phyloP scores from a whole-genome alignment of 768 basidiomycete genomes.

The Lenzites betulinus region DNA sequence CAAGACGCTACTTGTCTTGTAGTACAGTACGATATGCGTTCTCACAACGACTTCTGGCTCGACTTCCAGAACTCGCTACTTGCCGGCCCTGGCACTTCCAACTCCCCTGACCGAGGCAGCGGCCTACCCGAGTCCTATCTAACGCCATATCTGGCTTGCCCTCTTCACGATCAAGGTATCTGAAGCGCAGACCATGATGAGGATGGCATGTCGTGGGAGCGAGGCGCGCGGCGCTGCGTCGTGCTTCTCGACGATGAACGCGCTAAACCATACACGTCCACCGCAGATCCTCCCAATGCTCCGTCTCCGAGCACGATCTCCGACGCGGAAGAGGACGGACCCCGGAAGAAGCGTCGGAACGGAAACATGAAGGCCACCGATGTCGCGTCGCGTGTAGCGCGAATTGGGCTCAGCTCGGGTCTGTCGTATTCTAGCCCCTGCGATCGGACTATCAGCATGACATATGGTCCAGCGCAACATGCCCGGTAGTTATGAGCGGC shows the following conservation, averaged over 20 bases:
- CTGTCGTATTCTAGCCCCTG: background rate
- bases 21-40: slow-evolving; percentile 50
- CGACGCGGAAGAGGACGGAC: background rate
- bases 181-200: no score
- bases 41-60: slow-evolving; percentile 8
- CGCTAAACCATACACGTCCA: background rate
- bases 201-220: background rate
- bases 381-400: background rate
- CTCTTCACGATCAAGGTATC: no score
- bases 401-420: background rate
- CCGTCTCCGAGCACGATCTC: background rate
- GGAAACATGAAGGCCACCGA: background rate
- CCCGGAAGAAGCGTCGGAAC: background rate
- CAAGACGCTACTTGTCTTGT: slow-evolving; percentile 78
- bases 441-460: no score
- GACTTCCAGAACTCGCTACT: background rate
- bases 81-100: no score
- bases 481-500: no score
- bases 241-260: background rate
- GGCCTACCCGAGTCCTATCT: no score
- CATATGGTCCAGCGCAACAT: no score
- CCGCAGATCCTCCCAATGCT: background rate
- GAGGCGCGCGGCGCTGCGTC: background rate
- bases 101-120: no score
- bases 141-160: no score